phyloP scores from a whole-genome alignment of 352 stramenopile genomes.

The Pythium monospermum region DNA sequence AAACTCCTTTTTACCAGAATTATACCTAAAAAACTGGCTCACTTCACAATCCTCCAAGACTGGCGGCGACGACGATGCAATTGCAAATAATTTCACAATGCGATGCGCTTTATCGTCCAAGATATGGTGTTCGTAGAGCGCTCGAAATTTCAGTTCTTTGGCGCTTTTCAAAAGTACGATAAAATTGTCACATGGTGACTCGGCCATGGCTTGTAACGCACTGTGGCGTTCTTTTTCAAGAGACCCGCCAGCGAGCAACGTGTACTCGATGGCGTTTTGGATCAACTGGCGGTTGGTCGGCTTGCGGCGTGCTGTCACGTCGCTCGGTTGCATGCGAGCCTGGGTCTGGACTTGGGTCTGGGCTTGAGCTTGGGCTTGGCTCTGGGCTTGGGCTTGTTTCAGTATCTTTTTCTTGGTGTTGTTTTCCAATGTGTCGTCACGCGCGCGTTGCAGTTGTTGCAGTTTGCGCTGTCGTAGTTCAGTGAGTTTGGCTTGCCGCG shows the following conservation, averaged over 20 bases:
- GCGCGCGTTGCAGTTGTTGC: slow-evolving; percentile 47
- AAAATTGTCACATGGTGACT: slow-evolving; percentile 62
- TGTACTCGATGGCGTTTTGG: slow-evolving; percentile 80
- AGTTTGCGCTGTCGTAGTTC: slow-evolving; percentile 62
- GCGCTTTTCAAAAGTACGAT: slow-evolving; percentile 70
- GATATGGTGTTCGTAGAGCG: slow-evolving; percentile 59
- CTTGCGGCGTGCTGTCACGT: slow-evolving; percentile 25
- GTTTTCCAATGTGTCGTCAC: slow-evolving; percentile 30
- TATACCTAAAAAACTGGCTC: slow-evolving; percentile 82
- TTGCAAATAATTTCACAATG: slow-evolving; percentile 37
- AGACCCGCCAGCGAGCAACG: slow-evolving; percentile 54
- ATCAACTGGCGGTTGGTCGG: slow-evolving; percentile 68
- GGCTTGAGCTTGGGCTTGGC: slow-evolving; percentile 4
- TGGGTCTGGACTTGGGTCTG: too few species aligned
- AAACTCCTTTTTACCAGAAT: slow-evolving; percentile 80
- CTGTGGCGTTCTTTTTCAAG: slow-evolving; percentile 49
- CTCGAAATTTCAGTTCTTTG: slow-evolving; percentile 71
- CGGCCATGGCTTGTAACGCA: slow-evolving; percentile 34
- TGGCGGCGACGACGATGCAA: slow-evolving; percentile 24
- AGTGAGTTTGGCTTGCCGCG: slow-evolving; percentile 30
- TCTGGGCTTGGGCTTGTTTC: slow-evolving; percentile 28
- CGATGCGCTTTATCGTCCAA: slow-evolving; percentile 38
- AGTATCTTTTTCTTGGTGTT: too few species aligned
- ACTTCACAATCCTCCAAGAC: slow-evolving; percentile 34
- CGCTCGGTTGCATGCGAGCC: too few species aligned